phyloP scores from a whole-genome alignment of 202 grass and related monocot species.

The Panicum hallii region DNA sequence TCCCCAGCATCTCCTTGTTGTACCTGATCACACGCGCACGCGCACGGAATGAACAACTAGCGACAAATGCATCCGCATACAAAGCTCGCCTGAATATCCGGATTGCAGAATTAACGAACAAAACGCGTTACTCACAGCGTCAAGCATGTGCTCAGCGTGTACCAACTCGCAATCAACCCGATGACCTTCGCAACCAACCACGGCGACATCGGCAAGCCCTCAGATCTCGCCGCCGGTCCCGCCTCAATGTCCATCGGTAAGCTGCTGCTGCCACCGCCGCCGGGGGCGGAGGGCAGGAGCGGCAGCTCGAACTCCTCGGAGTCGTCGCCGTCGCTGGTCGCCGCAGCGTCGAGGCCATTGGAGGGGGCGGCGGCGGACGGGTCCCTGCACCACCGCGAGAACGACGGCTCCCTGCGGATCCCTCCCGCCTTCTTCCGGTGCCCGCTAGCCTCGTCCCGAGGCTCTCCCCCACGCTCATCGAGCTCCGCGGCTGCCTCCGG shows the following conservation, averaged over 20 bases:
- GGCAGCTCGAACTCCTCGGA: constrained; percentile 84
- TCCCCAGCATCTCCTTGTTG: constrained; percentile 95
- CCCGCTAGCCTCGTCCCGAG: constrained; percentile 25
- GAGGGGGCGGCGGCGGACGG: constrained; percentile 4
- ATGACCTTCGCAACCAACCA: constrained; percentile 75
- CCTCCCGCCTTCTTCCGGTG: constrained; percentile 43
- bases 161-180: constrained; percentile 80
- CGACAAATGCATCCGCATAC: constrained; percentile 45
- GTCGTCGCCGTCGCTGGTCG: constrained; percentile 46
- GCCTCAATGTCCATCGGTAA: constrained; percentile 71
- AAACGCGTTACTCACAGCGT: constrained; percentile 76
- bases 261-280: constrained; percentile 35
- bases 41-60: constrained; percentile 36
- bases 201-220: constrained; percentile 55
- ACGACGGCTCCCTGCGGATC: constrained; percentile 86
- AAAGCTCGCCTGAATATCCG: constrained; percentile 10
- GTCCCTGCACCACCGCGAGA: constrained; percentile 88
- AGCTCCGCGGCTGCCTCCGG: constrained; percentile 24
- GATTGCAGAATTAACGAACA: constrained; percentile 28
- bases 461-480: constrained; percentile 18
- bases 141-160: constrained; percentile 91
- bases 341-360: constrained; percentile 30
- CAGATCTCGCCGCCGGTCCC: constrained; percentile 47
- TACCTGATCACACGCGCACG: constrained; percentile 67
- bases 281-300: constrained; percentile 48